Conservation (phyloP, 805 yeast species). For the Starmerella stellata region DNA sequence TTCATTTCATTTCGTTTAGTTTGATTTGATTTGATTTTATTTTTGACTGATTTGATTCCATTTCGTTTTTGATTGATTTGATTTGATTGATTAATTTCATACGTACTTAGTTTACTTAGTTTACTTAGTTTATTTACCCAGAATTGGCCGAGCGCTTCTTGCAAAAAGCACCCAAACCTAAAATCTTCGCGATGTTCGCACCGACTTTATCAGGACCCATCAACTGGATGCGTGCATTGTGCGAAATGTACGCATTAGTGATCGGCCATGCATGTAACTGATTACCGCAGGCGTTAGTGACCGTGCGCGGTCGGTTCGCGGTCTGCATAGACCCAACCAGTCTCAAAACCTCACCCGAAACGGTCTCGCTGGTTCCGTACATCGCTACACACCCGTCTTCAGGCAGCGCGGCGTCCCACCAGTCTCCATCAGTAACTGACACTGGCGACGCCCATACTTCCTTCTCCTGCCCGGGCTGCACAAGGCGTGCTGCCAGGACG, state of each 20-base stretch:
- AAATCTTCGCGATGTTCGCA: slow-evolving; percentile 29
- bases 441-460: slow-evolving; percentile 12
- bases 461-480: slow-evolving; percentile 1
- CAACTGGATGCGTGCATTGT: slow-evolving; percentile 29
- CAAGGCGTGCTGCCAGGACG: slow-evolving; percentile 2
- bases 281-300: slow-evolving; percentile 22
- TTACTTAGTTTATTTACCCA: too few species aligned
- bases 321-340: slow-evolving; percentile 20
- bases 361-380: slow-evolving; percentile 30
- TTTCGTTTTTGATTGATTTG: too few species aligned
- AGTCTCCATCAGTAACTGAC: slow-evolving; percentile 16
- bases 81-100: too few species aligned
- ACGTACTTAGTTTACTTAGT: too few species aligned
- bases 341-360: slow-evolving; percentile 25
- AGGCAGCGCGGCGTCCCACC: slow-evolving; percentile 31
- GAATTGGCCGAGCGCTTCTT: not conserved
- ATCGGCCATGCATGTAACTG: slow-evolving; percentile 36
- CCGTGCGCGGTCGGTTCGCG: slow-evolving; percentile 20
- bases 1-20: too few species aligned
- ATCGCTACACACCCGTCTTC: slow-evolving; percentile 26
- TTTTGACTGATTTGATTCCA: too few species aligned
- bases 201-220: slow-evolving; percentile 27
- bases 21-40: too few species aligned
- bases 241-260: slow-evolving; percentile 27
- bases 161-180: slow-evolving; percentile 25